Evolutionary conservation across 139 green algal genomes (phyloP).

Genomic region (Closterium sp.): DNA sequence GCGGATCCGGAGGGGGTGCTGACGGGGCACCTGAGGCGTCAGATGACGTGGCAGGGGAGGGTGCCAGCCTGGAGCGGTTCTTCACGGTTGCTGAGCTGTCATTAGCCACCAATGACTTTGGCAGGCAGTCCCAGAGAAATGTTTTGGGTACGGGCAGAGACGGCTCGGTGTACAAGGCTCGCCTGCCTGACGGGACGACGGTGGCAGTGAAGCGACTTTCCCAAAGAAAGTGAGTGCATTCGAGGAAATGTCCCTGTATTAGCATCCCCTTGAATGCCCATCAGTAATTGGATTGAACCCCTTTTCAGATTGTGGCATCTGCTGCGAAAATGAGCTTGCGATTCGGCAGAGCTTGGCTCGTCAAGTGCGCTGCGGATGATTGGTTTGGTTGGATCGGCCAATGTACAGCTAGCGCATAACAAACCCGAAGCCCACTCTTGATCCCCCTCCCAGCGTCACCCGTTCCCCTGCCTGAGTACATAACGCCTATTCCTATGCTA

Average conservation of each 20-base stretch:
- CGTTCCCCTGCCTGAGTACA: no score
- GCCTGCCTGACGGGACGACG: slow-evolving; percentile 19
- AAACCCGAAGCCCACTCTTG: no score
- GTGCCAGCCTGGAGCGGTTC: background rate
- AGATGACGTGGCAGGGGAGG: slow-evolving; percentile 1
- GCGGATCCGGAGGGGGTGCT: background rate
- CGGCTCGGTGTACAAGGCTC: slow-evolving; percentile 33
- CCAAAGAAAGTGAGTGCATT: background rate
- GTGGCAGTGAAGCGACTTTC: slow-evolving; percentile 29
- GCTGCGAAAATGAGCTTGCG: no score
- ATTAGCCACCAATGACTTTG: slow-evolving; percentile 27
- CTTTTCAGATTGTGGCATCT: no score
- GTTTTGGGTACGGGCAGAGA: slow-evolving; percentile 21
- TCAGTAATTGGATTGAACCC: background rate
- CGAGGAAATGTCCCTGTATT: background rate
- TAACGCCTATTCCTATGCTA: no score
- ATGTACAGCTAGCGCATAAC: no score
- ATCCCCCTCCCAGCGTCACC: no score
- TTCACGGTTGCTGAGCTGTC: slow-evolving; percentile 23
- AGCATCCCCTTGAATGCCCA: background rate
- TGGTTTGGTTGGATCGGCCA: no score
- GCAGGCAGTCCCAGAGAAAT: slow-evolving; percentile 12
- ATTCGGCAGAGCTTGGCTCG: no score
- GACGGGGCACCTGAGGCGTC: background rate
- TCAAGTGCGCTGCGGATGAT: no score